Percentiles rank a stretch among this genome's conserved stretches.
phyloP scores from a whole-genome alignment of 1,284 basidiomycete species.

The Ceraceosorus bombacis region DNA sequence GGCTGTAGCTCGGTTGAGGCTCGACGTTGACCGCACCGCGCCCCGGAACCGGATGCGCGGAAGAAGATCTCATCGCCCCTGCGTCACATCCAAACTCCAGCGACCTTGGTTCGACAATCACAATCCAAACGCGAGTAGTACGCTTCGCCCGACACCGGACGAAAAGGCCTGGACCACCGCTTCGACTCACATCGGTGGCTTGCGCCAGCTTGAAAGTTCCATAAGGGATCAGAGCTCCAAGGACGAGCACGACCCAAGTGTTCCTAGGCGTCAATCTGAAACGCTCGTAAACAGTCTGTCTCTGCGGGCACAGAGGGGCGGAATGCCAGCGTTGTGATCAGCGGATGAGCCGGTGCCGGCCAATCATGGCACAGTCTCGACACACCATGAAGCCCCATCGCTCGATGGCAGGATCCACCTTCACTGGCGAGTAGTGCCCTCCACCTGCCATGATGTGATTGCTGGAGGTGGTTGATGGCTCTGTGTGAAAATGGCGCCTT shows the following conservation, averaged over 20 bases:
- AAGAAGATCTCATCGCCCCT: no score
- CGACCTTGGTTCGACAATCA: no score
- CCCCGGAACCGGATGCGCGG: no score
- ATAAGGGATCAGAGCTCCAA: not conserved
- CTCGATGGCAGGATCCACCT: conserved; percentile 9
- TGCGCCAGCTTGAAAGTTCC: not conserved
- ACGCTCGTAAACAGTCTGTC: conserved; percentile 8
- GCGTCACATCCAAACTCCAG: no score
- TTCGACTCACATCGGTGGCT: not conserved
- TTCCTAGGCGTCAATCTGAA: conserved; percentile 7
- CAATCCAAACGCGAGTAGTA: no score
- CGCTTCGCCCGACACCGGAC: no score
- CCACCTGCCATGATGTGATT: conserved; percentile 1
- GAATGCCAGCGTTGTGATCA: not conserved
- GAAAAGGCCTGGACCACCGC: not conserved
- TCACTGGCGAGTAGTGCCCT: not conserved
- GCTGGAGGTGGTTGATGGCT: not conserved
- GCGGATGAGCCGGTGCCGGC: not conserved
- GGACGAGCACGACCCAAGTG: not conserved
- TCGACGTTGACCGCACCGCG: no score
- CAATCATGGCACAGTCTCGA: not conserved
- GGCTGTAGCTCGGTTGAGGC: no score
- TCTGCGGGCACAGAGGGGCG: not conserved
- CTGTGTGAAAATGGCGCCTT: no score
- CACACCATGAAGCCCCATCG: conserved; percentile 11